Evolutionary conservation across 208 protist species (phyloP), one percentile per base, ranked within the genome.

Genomic region (Trypanosomatidae sp.): DNA sequence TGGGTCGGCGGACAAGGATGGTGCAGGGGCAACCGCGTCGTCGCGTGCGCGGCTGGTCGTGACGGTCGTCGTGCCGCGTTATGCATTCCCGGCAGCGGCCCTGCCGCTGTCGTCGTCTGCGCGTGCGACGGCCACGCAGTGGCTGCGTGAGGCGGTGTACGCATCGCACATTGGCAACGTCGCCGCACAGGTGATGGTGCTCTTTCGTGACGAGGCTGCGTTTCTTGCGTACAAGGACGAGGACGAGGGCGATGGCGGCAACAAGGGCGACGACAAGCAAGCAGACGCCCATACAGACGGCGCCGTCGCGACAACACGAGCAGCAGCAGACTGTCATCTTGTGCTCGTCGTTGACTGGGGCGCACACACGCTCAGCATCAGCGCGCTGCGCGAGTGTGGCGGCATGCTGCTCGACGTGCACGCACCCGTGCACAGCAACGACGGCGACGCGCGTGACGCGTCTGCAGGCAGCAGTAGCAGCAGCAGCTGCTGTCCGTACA

Each of bases 271-370:
- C n/a, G n/a, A n/a, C n/a, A n/a, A n/a, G n/a, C n/a, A n/a, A n/a
- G n/a, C n/a, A n/a, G n/a, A n/a, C n/a, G n/a, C n/a, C n/a, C n/a
- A n/a, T n/a, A n/a, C n/a, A n/a, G n/a, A n/a, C n/a, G n/a, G n/a
- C n/a, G n/a, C n/a, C n/a, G n/a, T n/a, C n/a, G n/a, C n/a, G n/a
- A n/a, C n/a, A n/a, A n/a, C n/a, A n/a, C n/a, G n/a, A n/a, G n/a
- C n/a, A n/a, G n/a, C n/a, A n/a, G n/a, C n/a, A n/a, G n/a, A n/a
- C n/a, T n/a, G n/a, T n/a, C n/a, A n/a, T n/a, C n/a, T n/a, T n/a
- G n/a, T 92, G 44, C 57, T 92, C 6, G 74, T 92, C 1, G 68
- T 86, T 26, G 75, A 88, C 64, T 92, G 83, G 83, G 83, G 83
- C 10, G 71, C 64, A 6, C 75, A 84, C 42, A 61, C 52, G n/a